Evolutionary conservation across 768 basidiomycete species (phyloP).

Genomic region (Boletus rufocinnamomeus): DNA sequence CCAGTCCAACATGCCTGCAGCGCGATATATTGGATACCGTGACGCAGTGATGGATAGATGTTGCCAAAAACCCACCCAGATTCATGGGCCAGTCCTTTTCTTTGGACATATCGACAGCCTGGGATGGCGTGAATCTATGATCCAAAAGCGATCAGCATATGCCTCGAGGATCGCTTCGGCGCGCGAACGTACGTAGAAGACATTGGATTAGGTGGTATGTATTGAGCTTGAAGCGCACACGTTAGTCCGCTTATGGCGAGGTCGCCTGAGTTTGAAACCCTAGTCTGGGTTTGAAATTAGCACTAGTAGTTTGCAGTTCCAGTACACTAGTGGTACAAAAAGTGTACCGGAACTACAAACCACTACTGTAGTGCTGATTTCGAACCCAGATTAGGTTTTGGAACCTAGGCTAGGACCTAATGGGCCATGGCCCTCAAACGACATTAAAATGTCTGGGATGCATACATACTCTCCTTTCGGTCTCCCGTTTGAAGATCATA

Average conservation of each 20-base stretch:
- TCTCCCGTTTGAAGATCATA: neutral
- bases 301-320: too few species aligned
- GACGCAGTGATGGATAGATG: neutral
- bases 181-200: constrained; percentile 28
- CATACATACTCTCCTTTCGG: too few species aligned
- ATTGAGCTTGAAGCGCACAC: neutral
- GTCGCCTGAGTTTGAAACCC: too few species aligned
- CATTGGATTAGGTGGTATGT: constrained; percentile 12
- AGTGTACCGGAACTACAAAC: too few species aligned
- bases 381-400: too few species aligned
- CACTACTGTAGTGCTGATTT: too few species aligned
- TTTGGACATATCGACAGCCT: constrained; percentile 58
- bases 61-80: constrained; percentile 48
- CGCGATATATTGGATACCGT: neutral
- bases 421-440: too few species aligned
- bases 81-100: constrained; percentile 73
- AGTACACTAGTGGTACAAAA: too few species aligned
- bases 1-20: constrained; percentile 77
- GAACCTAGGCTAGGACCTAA: too few species aligned
- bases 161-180: neutral
- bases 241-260: too few species aligned
- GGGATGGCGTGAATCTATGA: constrained; percentile 58
- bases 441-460: too few species aligned
- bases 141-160: constrained; percentile 1
- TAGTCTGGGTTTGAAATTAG: too few species aligned